A percentile compares a stretch with the other conserved stretches of the same genome.
Conservation (phyloP, 2,329 filamentous ascomycete species). For the Ambrosiella beaveri region DNA sequence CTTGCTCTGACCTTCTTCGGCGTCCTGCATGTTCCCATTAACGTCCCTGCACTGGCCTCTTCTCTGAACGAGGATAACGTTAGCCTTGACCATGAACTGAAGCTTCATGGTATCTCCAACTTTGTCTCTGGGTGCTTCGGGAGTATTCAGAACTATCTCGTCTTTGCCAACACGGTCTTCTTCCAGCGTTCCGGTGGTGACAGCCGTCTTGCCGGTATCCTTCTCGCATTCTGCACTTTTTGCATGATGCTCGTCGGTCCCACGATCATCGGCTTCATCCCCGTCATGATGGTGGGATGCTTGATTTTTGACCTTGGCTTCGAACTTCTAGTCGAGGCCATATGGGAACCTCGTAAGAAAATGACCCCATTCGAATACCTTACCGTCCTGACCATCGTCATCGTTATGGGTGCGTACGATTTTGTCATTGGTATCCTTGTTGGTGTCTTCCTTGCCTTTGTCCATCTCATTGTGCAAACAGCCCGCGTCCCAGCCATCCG, state of each 20-base stretch:
- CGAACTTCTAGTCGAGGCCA: constrained; percentile 72
- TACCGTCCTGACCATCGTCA: constrained; percentile 74
- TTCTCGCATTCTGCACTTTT: constrained; percentile 66
- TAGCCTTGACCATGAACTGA: constrained; percentile 76
- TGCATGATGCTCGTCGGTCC: constrained; percentile 75
- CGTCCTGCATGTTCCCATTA: constrained; percentile 92
- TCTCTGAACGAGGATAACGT: constrained; percentile 85
- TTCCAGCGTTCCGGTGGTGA: constrained; percentile 89
- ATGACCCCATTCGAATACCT: constrained; percentile 74
- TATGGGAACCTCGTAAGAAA: constrained; percentile 78
- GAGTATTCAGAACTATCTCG: constrained; percentile 91
- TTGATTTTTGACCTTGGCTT: constrained; percentile 92
- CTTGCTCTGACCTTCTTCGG: constrained; percentile 95
- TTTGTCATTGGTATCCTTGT: constrained; percentile 90
- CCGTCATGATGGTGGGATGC: constrained; percentile 89
- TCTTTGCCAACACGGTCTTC: constrained; percentile 93
- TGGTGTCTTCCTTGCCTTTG: constrained; percentile 78
- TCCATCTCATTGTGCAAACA: constrained; percentile 80
- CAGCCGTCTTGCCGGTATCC: constrained; percentile 65
- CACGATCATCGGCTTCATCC: constrained; percentile 79
- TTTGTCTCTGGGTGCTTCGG: constrained; percentile 71
- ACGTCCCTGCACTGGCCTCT: constrained; percentile 82
- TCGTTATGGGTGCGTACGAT: constrained; percentile 93
- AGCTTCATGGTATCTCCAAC: constrained; percentile 86
- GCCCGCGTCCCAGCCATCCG: constrained; percentile 79